These are phyloP conservation scores for Paspalum notatum DNA, from an alignment of 176 grass and related monocot genomes.

Conservation along the genomic window DNA sequence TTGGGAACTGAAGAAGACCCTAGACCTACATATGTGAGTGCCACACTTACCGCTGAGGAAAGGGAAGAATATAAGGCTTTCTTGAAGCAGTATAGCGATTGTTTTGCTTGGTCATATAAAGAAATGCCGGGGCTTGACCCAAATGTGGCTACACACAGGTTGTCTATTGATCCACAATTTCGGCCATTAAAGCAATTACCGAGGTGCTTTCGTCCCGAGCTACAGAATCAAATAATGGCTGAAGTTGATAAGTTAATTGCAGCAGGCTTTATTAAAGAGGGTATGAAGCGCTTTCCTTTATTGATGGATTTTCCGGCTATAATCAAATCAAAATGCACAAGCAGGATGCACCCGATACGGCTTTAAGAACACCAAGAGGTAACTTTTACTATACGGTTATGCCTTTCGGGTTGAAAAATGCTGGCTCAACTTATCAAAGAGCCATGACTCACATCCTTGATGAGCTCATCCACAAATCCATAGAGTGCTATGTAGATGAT, in stretches of 20 bases:
- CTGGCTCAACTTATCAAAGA: no score
- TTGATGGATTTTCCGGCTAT: not conserved
- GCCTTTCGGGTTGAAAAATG: no score
- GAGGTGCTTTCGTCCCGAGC: not conserved
- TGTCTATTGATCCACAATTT: not conserved
- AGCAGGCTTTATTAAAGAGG: not conserved
- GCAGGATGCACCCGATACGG: rapidly evolving
- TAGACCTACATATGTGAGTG: no score
- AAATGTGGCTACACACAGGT: not conserved
- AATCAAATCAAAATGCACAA: not conserved
- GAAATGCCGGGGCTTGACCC: no score
- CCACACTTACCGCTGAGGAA: no score
- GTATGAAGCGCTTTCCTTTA: not conserved
- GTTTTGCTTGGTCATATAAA: no score
- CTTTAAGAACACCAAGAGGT: not conserved
- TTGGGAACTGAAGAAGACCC: no score
- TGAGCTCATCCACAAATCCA: not conserved
- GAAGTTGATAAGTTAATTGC: not conserved
- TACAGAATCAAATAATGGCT: not conserved
- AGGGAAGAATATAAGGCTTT: no score
- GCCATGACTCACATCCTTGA: not conserved
- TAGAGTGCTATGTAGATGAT: not conserved
- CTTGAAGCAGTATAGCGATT: no score
- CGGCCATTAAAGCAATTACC: not conserved
- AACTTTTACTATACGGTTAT: not conserved